Percentiles rank a stretch among this genome's conserved stretches.
phyloP scores from a whole-genome alignment of 768 basidiomycete genomes.

The Tulasnella sp. region DNA sequence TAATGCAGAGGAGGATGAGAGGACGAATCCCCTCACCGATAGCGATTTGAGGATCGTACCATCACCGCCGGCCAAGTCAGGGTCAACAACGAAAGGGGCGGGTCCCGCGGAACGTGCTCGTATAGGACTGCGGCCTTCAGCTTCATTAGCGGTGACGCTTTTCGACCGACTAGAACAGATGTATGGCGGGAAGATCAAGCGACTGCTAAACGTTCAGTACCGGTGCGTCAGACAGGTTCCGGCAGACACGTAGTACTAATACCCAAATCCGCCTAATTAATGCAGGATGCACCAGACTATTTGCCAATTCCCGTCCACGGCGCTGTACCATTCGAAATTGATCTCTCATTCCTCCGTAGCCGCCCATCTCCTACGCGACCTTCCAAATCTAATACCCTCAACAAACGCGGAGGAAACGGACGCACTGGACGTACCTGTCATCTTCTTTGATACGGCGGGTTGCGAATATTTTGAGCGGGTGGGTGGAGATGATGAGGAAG shows the following conservation, averaged over 20 bases:
- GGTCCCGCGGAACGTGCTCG: constrained; percentile 15
- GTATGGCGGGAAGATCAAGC: constrained; percentile 73
- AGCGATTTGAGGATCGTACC: constrained; percentile 14
- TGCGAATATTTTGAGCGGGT: constrained; percentile 83
- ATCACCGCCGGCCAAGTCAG: not conserved
- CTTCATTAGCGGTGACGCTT: constrained; percentile 74
- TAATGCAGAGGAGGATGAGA: constrained; percentile 14
- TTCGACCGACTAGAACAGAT: constrained; percentile 86
- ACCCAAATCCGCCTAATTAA: not conserved
- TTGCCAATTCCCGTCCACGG: constrained; percentile 73
- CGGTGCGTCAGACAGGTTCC: constrained; percentile 23
- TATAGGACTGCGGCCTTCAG: constrained; percentile 41
- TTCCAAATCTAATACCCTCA: constrained; percentile 40
- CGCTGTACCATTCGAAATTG: constrained; percentile 64
- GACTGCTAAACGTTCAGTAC: constrained; percentile 85
- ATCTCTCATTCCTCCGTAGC: constrained; percentile 61
- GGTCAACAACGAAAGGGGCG: constrained; percentile 2
- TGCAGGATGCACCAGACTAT: constrained; percentile 79
- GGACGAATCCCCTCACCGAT: not conserved
- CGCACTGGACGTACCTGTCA: constrained; percentile 59
- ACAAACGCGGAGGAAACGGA: constrained; percentile 49
- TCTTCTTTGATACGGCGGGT: constrained; percentile 91
- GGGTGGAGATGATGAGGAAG: constrained; percentile 43
- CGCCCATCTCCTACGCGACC: constrained; percentile 55
- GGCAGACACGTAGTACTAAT: constrained; percentile 12